phyloP scores from a whole-genome alignment of 1,139 yeast genomes.

The Hyphopichia khmerensis region DNA sequence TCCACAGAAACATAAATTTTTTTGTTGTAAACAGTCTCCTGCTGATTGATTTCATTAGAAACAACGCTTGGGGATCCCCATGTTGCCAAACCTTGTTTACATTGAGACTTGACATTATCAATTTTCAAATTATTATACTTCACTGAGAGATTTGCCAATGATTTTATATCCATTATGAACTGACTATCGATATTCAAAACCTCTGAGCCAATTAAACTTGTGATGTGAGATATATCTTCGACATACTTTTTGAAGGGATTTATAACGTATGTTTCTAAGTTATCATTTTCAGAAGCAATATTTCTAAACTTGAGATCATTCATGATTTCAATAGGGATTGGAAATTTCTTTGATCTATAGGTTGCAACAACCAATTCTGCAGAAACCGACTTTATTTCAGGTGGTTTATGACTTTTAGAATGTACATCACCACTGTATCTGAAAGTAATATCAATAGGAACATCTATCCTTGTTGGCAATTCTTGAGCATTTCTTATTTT shows the following conservation, averaged over 20 bases:
- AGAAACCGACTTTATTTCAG: conserved; percentile 21
- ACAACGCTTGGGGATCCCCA: conserved; percentile 13
- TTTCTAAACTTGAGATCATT: conserved; percentile 26
- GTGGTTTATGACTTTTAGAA: conserved; percentile 9
- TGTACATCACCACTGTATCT: conserved; percentile 1
- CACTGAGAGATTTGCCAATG: conserved; percentile 23
- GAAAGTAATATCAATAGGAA: conserved; percentile 1
- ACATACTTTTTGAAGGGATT: conserved; percentile 22
- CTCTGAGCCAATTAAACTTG: conserved; percentile 19
- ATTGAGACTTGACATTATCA: conserved; percentile 4
- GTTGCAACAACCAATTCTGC: conserved; percentile 26
- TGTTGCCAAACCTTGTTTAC: conserved; percentile 13
- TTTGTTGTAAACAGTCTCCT: conserved; percentile 15
- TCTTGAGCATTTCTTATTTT: background rate
- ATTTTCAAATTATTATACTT: conserved; percentile 20
- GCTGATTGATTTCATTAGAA: conserved; percentile 5
- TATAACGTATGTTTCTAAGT: conserved; percentile 24
- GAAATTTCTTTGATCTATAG: conserved; percentile 21
- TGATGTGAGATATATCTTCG: conserved; percentile 15
- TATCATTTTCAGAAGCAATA: conserved; percentile 10
- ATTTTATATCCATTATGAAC: conserved; percentile 24
- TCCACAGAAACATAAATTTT: conserved; percentile 14
- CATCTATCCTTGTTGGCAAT: background rate
- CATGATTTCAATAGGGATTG: conserved; percentile 26
- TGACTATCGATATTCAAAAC: conserved; percentile 23